Evolutionary conservation across 2,329 filamentous ascomycete species (phyloP), one percentile per base, ranked within the genome.

Genomic region (Ascocoryne sarcoides): DNA sequence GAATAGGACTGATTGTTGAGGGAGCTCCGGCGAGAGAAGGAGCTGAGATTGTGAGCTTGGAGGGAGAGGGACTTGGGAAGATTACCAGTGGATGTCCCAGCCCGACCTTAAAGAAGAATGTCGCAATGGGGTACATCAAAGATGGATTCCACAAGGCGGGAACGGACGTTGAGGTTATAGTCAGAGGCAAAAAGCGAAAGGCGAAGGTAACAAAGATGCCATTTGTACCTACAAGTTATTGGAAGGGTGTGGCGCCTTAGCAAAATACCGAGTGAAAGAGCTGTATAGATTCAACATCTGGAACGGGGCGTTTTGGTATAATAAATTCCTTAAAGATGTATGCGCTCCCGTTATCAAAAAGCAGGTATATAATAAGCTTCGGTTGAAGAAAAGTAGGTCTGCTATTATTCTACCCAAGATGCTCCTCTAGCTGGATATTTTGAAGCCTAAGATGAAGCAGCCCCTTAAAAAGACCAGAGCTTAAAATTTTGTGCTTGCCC

Each of bases 1-100:
- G 92, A 18, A 73, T 95, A 2, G 92, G 92, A 0, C 69, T 98
- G 30, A 66, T 86, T 4, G 72, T 96, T 17, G 79, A 92, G 49
- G 90, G 89, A 1, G 82, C 89, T 0, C 90, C 92, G 1, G 92
- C 90, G 3, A 76, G 92, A 39, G 90, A 96, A 65, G 92, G 90
- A 18, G 87, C 83, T 8, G 73, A 86, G 55, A 82, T 98, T 46
- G 70, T 89, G 21, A 60, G 64, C 32, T 67, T 73, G 44, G 70
- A 76, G 4, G 78, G 76, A 21, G 65, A 82, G 52, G 75, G 76
- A 52, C 72, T 96, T 40, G 92, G 92, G 10, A 73, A 69, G 26
- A 71, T 98, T 47, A 98, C 92, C 4, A 94, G 86, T 52, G 92
- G 92, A 12, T 85, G 87, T 50, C 92, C 92, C 0, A 89, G 83